phyloP scores from a whole-genome alignment of 2,329 filamentous ascomycete genomes.

The Talaromyces amestolkiae region DNA sequence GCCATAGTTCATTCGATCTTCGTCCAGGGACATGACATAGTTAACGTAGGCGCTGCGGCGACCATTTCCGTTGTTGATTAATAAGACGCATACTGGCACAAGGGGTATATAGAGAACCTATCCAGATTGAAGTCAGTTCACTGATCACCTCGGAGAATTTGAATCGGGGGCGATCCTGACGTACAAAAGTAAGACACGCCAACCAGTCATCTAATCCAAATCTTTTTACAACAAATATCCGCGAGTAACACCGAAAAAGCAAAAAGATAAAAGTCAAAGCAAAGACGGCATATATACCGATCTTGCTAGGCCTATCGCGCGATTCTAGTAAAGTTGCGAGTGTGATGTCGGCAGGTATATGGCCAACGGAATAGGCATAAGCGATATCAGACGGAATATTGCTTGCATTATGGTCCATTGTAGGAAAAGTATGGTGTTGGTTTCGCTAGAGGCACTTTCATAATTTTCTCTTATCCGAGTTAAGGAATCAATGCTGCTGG shows the following conservation, averaged over 20 bases:
- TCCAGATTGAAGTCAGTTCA: neutral
- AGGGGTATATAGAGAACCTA: slow-evolving; percentile 16
- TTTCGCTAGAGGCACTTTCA: neutral
- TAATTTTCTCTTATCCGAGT: neutral
- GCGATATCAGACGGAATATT: slow-evolving; percentile 29
- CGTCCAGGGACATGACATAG: slow-evolving; percentile 16
- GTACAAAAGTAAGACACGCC: slow-evolving; percentile 49
- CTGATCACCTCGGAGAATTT: neutral
- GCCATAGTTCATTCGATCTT: slow-evolving; percentile 31
- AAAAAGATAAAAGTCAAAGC: slow-evolving; percentile 34
- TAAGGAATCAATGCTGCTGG: neutral
- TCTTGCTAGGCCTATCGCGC: slow-evolving; percentile 29
- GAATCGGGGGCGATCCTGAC: slow-evolving; percentile 11
- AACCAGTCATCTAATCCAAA: slow-evolving; percentile 50
- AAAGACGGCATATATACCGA: slow-evolving; percentile 31
- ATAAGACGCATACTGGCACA: slow-evolving; percentile 11
- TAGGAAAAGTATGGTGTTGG: neutral
- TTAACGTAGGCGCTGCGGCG: slow-evolving; percentile 14
- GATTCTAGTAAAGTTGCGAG: slow-evolving; percentile 30
- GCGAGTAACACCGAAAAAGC: slow-evolving; percentile 47
- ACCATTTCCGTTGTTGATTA: slow-evolving; percentile 16
- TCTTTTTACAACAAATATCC: slow-evolving; percentile 44
- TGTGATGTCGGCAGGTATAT: slow-evolving; percentile 27
- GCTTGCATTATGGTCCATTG: neutral
- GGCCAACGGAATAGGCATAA: slow-evolving; percentile 28